A percentile compares a stretch with the other conserved stretches of the same genome.
phyloP scores from a whole-genome alignment of 192 early-diverging fungal genomes.

The Coemansia sp. region DNA sequence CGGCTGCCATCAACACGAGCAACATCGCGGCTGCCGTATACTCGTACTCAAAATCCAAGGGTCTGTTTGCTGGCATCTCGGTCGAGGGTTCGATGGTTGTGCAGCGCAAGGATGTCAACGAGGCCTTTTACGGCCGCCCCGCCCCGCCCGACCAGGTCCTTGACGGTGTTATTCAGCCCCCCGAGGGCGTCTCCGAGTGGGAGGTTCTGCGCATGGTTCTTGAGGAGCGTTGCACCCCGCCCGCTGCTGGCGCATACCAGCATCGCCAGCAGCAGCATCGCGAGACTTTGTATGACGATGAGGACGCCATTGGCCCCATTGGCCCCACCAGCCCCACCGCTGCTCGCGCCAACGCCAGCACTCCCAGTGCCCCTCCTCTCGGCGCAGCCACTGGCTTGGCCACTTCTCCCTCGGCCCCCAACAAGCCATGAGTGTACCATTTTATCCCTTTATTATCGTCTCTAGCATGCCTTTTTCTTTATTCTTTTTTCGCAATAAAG shows the following conservation, averaged over 20 bases:
- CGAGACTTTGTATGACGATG: constrained; percentile 41
- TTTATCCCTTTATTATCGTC: not conserved
- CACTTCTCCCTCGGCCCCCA: not conserved
- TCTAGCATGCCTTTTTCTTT: not conserved
- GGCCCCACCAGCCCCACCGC: not conserved
- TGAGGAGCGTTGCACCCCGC: constrained; percentile 45
- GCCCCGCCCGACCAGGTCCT: constrained; percentile 83
- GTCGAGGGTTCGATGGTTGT: constrained; percentile 86
- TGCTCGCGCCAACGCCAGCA: not conserved
- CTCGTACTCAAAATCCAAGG: constrained; percentile 90
- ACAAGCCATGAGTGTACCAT: not conserved
- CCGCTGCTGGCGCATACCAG: not conserved
- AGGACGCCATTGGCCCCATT: constrained; percentile 23
- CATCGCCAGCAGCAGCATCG: constrained; percentile 4
- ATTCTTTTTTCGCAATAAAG: not conserved
- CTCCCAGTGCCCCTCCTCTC: not conserved
- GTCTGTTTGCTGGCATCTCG: constrained; percentile 89
- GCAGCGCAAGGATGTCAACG: constrained; percentile 83
- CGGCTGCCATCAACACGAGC: constrained; percentile 62
- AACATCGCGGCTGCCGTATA: constrained; percentile 80
- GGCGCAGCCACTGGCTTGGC: not conserved
- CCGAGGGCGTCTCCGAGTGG: constrained; percentile 52
- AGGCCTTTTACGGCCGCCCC: constrained; percentile 73
- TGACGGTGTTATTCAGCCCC: constrained; percentile 67
- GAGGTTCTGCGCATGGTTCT: constrained; percentile 41